Base-by-base conservation (phyloP, 2,329 filamentous ascomycete genomes). In the Fusarium sp. region DNA sequence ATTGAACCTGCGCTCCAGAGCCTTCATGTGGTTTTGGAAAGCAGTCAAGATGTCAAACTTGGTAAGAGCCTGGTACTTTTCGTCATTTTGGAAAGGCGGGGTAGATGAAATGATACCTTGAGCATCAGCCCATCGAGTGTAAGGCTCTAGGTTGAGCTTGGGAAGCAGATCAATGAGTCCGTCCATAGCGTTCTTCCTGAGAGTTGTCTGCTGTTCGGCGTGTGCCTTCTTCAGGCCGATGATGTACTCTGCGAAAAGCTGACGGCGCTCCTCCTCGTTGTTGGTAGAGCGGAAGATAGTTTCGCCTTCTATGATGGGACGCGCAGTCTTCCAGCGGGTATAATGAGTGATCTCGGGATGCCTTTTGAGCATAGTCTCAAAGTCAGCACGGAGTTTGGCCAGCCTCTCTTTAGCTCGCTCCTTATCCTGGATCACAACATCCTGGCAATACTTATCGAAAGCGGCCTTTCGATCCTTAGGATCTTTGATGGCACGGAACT, bases 331-430 rank as follows among this genome's bases (percentile, higher is more conserved):
- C 96, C 96, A 99, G 67, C 94, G 92, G 44, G 95, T 98, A 81
- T 97, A 98, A 80, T 98, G 90, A 81, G 95, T 96, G 81, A 99
- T 98, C 81, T 99, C 96, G 66, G 95, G 94, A 80, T 99, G 95
- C 72, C 94, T 95, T 82, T 92, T 94, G 73, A 99, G 88, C 96
- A 99, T 99, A 59, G 91, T 95, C 73, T 92, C 92, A 81, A 99
- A 99, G 85, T 98, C 96, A 80, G 92, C 88, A 76, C 94, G 93
- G 77, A 98, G 87, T 84, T 98, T 98, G 75, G 93, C 87, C 80
- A 97, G 87, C 78, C 96, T 91, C 82, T 98, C 95, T 81, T 97
- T 95, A 78, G 95, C 95, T 74, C 92, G 92, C 80, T 97, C 94
- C 84, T 97, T 96, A 83, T 99, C 96, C 83, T 98, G 93, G 73